Evolutionary conservation across 2,329 filamentous ascomycete genomes (phyloP), one percentile per base, ranked within the genome.

Genomic region (Orbilia oligospora): DNA sequence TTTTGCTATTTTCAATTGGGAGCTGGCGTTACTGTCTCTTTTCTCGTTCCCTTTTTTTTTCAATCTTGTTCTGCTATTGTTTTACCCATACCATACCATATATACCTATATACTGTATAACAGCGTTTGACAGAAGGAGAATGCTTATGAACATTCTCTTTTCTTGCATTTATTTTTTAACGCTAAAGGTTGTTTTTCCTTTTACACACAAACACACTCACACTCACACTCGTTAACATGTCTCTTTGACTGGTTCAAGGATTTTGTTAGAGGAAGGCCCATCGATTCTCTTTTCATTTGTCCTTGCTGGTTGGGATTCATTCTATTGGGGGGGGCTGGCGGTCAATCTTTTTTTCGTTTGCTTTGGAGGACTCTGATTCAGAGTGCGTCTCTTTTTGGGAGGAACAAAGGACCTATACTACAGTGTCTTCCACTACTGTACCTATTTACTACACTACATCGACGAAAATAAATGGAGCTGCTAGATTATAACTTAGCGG

Each of bases 21-120:
- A 68, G 58, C 44, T 55, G 71, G 71, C 64, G 71, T 75, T 51
- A 12, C 30, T 44, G 30, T 64, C 44, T 56, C 53, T 48, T 55
- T 18, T 18, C 27, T n/a, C 2, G 24, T n/a, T n/a, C n/a, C n/a
- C 30, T 58, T 58, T 58, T 58, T 16, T 8, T 33, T 73, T 46
- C 12, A 27, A 30, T 41, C 30, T 51, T 76, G 41, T 46, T 46
- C 16, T 36, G 24, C 51, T 9, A 22, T n/a, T 2, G 14, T 12
- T n/a, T 22, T 20, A 16, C 33, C 24, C 38, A 53, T 51, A 66
- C 20, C 41, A 24, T 75, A 46, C 8, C 36, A 38, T 20, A 20
- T 46, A 75, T 68, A 68, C 38, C 8, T 46, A 75, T 68, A 68
- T 27, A 78, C 36, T 78, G 68, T 78, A 78, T 63, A 78, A 78